phyloP scores from a whole-genome alignment of 345 rosid genomes.

The Physaria fendleri region DNA sequence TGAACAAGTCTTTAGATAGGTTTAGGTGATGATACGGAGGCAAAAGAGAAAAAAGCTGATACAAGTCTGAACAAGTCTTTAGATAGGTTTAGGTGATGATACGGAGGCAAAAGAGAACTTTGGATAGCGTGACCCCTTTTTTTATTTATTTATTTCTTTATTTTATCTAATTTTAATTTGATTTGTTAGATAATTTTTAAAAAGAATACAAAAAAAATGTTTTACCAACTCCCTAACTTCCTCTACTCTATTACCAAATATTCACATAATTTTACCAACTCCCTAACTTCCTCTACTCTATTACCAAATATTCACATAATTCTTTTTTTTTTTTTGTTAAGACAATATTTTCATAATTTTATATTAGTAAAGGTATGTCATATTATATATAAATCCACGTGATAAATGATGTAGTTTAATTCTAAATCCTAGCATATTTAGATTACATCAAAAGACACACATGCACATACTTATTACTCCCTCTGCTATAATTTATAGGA shows the following conservation, averaged over 20 bases:
- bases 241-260: conserved; percentile 16
- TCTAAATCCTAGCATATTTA: neutral
- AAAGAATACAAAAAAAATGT: too few relatives aligned
- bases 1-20: conserved; percentile 48
- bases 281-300: conserved; percentile 28
- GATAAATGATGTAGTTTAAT: conserved; percentile 19
- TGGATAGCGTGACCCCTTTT: conserved; percentile 75
- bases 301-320: neutral
- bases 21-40: conserved; percentile 63
- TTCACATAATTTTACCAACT: conserved; percentile 16
- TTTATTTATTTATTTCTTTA: conserved; percentile 19
- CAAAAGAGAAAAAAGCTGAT: conserved; percentile 30
- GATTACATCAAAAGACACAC: neutral
- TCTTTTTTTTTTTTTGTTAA: too few relatives aligned
- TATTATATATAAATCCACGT: conserved; percentile 18
- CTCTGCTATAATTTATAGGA: too few relatives aligned
- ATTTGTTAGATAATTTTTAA: too few relatives aligned
- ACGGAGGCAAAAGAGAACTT: conserved; percentile 38
- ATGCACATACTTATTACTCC: too few relatives aligned
- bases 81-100: conserved; percentile 63
- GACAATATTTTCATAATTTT: too few relatives aligned
- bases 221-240: conserved; percentile 28
- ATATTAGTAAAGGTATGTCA: conserved; percentile 11
- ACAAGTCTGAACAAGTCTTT: conserved; percentile 46
- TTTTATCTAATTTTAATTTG: neutral